Evolutionary conservation across 345 rosid genomes (phyloP).

Genomic region (Eucalyptus caleyi): DNA sequence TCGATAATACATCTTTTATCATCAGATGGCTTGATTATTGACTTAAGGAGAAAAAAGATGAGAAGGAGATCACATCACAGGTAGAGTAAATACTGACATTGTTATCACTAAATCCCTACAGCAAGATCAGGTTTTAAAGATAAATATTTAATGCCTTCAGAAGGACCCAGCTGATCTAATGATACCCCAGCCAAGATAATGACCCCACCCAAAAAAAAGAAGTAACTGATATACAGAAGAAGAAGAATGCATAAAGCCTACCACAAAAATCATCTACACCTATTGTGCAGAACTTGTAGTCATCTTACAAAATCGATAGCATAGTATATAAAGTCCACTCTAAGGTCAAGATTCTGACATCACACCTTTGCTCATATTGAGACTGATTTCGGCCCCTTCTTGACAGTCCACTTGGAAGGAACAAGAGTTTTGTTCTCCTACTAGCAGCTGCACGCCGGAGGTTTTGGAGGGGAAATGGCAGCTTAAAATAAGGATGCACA

Average conservation of each 20-base stretch:
- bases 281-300: not conserved
- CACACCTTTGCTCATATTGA: slow-evolving; percentile 31
- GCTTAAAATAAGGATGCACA: slow-evolving; percentile 6
- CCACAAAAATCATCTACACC: not conserved
- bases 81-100: not conserved
- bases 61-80: not conserved
- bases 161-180: not conserved
- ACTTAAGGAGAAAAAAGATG: not conserved
- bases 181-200: not conserved
- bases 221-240: not conserved
- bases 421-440: slow-evolving; percentile 44
- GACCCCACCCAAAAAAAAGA: not conserved
- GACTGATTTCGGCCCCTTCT: slow-evolving; percentile 56
- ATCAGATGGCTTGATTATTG: not conserved
- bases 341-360: not conserved
- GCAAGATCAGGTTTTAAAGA: not conserved
- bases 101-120: not conserved
- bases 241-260: not conserved
- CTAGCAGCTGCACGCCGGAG: slow-evolving; percentile 46
- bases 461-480: slow-evolving; percentile 17
- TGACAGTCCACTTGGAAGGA: slow-evolving; percentile 69
- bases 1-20: not conserved
- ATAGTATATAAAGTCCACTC: not conserved
- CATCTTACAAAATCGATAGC: not conserved
- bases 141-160: not conserved